Evolutionary conservation across 371 early-diverging fungal species (phyloP).

Genomic region (Actinomucor elegans): DNA sequence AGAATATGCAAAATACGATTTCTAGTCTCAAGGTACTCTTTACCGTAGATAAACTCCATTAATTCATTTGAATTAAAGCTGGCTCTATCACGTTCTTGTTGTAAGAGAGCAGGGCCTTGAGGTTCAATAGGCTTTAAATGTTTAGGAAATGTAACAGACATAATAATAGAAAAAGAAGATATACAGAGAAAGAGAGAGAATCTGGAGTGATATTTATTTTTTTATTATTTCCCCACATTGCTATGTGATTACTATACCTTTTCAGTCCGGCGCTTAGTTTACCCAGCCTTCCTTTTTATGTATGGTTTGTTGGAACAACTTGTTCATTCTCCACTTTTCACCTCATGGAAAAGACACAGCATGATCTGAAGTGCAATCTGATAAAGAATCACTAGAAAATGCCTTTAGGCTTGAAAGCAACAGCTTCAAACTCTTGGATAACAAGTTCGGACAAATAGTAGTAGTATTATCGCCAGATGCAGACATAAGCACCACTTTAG

Average conservation of each 20-base stretch:
- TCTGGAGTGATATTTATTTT: background rate
- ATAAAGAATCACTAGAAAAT: too few species aligned
- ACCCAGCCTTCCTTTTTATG: too few species aligned
- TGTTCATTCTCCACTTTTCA: background rate
- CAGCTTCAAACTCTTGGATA: too few species aligned
- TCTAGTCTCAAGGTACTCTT: conserved; percentile 42
- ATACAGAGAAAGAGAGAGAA: background rate
- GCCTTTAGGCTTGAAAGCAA: too few species aligned
- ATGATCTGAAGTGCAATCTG: too few species aligned
- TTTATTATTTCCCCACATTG: conserved; percentile 18
- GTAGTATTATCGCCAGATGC: too few species aligned
- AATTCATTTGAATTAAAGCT: conserved; percentile 41
- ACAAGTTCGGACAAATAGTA: too few species aligned
- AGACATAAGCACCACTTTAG: too few species aligned
- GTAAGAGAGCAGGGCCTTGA: conserved; percentile 47
- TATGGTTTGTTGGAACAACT: too few species aligned
- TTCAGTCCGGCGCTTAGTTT: conserved; percentile 19
- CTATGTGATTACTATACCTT: conserved; percentile 10
- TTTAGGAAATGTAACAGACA: conserved; percentile 42
- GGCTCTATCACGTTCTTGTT: conserved; percentile 38
- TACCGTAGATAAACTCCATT: conserved; percentile 38
- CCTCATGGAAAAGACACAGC: too few species aligned
- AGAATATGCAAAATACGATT: conserved; percentile 46
- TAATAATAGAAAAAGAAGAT: conserved; percentile 5
- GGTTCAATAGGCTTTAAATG: conserved; percentile 56